Evolutionary conservation across 2,329 filamentous ascomycete species (phyloP), one percentile per base, ranked within the genome.

Genomic region (Neopestalotiopsis sp.): DNA sequence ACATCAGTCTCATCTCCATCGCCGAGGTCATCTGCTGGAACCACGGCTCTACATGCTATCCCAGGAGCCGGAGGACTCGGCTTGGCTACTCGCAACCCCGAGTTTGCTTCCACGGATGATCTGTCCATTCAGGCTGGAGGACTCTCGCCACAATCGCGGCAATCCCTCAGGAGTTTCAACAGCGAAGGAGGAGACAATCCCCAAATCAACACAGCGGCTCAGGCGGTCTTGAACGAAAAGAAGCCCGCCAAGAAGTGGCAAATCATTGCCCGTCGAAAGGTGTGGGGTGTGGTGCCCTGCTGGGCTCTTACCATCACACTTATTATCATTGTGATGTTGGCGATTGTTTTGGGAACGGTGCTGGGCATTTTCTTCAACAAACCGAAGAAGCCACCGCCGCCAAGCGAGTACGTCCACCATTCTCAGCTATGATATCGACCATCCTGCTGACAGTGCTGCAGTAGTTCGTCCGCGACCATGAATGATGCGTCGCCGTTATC

Each of bases 41-140:
- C 70, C 14, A 42, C 70, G 14, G 70, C 72, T 20, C 69, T 73
- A 12, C 62, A 74, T 4, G 70, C 78, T 1, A 85, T 87, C 45
- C 79, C 86, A 2, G 89, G 89, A n/a, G 88, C 88, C 5, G 89
- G 89, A 4, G 89, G 89, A 17, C 82, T 91, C 38, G 89, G 88
- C 2, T 78, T 90, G 24, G 89, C 89, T 3, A 88, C 89, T 6
- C 83, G 87, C 32, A 87, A 91, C 70, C 89, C 89, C 0, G 89
- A 91, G 72, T 91, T 89, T 77, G 85, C 87, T 14, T 89, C 88
- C 1, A 83, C 82, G 4, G 88, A 89, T 58, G 85, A 90, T 63
- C 77, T 89, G 1, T 45, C 58, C 38, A 34, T 66, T 6, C 81
- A 83, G 40, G 71, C 70, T 34, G 70, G 76, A 61, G 70, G 76